Evolutionary conservation across 495 filamentous ascomycete species (phyloP), one percentile per base, ranked within the genome.

Genomic region (Eremomyces bilateralis): DNA sequence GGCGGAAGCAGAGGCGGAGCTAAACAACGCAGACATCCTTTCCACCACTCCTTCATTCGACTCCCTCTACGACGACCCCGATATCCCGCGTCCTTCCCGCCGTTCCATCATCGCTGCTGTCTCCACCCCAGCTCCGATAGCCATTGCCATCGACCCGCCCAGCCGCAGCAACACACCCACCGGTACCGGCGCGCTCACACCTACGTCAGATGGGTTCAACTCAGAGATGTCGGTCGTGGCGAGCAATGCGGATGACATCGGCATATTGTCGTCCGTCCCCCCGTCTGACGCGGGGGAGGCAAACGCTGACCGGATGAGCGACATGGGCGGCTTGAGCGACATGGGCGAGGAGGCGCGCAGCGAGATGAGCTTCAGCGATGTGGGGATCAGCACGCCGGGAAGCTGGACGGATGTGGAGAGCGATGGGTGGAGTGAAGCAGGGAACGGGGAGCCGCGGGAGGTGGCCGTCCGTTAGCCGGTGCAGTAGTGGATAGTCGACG

Each of bases 351-450:
- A n/a, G n/a, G n/a, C n/a, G n/a, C n/a, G n/a, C n/a, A n/a, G n/a
- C n/a, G n/a, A n/a, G n/a, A n/a, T n/a, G n/a, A n/a, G n/a, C n/a
- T n/a, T 42, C 33, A 46, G 43, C 30, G 43, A 46, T 6, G 10
- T 41, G 12, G 46, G 46, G 15, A 39, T 34, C 4, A 36, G 39
- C 29, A 49, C 46, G 22, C 46, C 46, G 25, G 21, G n/a, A 1
- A 43, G 40, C 19, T 49, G 46, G 46, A 49, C 46, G 16, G 46
- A 49, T 41, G 40, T 49, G 4, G 46, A 40, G 8, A 46, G 43
- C 34, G 46, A 49, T 35, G 42, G 42, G 37, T 42, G 39, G 30
- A 49, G 46, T 27, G 42, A 49, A 38, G 43, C n/a, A n/a, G n/a
- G n/a, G n/a, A n/a, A n/a, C n/a, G n/a, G n/a, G n/a, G n/a, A n/a